A percentile compares a stretch with the other conserved stretches of the same genome.
Conservation (phyloP, 768 basidiomycete genomes). For the Pleurotus salmoneostramineus region DNA sequence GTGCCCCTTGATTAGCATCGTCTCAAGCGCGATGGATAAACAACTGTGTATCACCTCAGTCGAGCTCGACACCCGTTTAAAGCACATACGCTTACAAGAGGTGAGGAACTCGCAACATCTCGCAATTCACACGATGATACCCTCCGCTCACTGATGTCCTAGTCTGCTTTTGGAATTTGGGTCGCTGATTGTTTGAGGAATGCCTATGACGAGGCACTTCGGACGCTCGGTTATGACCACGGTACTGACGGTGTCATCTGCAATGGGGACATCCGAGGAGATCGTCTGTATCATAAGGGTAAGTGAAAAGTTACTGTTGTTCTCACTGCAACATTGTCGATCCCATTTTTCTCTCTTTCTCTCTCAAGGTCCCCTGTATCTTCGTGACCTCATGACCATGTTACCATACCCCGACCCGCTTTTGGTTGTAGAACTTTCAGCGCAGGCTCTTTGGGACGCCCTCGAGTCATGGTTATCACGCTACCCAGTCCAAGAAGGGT, state of each 20-base stretch:
- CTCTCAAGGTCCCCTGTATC: constrained; percentile 58
- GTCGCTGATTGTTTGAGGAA: constrained; percentile 82
- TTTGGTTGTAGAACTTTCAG: constrained; percentile 78
- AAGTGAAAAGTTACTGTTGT: not conserved
- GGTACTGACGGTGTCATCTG: constrained; percentile 76
- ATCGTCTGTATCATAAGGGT: constrained; percentile 83
- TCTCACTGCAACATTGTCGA: not conserved
- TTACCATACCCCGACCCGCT: constrained; percentile 85
- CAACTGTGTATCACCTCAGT: constrained; percentile 71
- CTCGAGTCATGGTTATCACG: constrained; percentile 68
- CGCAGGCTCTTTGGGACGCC: constrained; percentile 73
- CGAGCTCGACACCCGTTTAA: constrained; percentile 68
- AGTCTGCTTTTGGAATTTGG: constrained; percentile 78
- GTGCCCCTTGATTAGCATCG: constrained; percentile 32
- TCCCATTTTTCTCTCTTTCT: not conserved
- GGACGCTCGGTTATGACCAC: constrained; percentile 52
- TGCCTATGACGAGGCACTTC: constrained; percentile 71
- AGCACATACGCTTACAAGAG: constrained; percentile 69
- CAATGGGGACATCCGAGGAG: constrained; percentile 82
- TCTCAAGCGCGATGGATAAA: constrained; percentile 64
- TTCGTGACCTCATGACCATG: constrained; percentile 87
- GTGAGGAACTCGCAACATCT: constrained; percentile 25
- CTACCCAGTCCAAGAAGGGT: constrained; percentile 93
- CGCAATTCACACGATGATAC: not conserved
- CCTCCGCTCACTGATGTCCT: not conserved